phyloP scores from a whole-genome alignment of 208 protist species.

The Vickermania spadyakhi region DNA sequence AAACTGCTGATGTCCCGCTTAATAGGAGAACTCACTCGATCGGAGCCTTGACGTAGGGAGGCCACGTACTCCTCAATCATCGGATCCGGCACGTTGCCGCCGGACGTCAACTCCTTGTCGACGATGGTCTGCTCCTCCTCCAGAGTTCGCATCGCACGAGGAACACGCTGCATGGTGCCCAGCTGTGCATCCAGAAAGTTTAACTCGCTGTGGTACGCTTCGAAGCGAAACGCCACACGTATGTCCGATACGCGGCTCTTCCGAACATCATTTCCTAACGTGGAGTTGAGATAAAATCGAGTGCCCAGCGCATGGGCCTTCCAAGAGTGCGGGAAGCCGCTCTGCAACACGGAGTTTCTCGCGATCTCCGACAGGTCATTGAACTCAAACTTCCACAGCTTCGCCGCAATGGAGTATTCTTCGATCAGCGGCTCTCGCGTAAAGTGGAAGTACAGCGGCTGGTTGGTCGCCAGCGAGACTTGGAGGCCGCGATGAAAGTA shows the following conservation, averaged over 20 bases:
- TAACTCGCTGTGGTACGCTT: slow-evolving; percentile 89
- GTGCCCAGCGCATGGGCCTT: slow-evolving; percentile 92
- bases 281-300: slow-evolving; percentile 82
- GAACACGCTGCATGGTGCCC: slow-evolving; percentile 24
- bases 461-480: slow-evolving; percentile 97
- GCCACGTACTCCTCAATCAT: slow-evolving; percentile 2
- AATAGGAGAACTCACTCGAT: not conserved
- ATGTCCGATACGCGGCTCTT: slow-evolving; percentile 96
- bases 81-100: not conserved
- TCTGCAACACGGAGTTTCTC: slow-evolving; percentile 94
- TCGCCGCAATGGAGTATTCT: slow-evolving; percentile 98
- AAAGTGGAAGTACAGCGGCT: slow-evolving; percentile 94
- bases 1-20: not conserved
- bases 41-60: not conserved
- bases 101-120: slow-evolving; percentile 21
- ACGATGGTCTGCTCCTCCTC: slow-evolving; percentile 65
- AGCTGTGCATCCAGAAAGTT: slow-evolving; percentile 81
- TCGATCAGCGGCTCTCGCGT: slow-evolving; percentile 97
- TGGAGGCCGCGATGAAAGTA: slow-evolving; percentile 96
- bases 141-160: slow-evolving; percentile 58
- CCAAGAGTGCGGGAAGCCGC: slow-evolving; percentile 90
- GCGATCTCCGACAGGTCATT: slow-evolving; percentile 98
- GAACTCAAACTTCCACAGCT: slow-evolving; percentile 95
- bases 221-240: slow-evolving; percentile 90
- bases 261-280: slow-evolving; percentile 89